Base-by-base conservation (phyloP, 768 basidiomycete species). In the Holtermanniella nyarrowii region DNA sequence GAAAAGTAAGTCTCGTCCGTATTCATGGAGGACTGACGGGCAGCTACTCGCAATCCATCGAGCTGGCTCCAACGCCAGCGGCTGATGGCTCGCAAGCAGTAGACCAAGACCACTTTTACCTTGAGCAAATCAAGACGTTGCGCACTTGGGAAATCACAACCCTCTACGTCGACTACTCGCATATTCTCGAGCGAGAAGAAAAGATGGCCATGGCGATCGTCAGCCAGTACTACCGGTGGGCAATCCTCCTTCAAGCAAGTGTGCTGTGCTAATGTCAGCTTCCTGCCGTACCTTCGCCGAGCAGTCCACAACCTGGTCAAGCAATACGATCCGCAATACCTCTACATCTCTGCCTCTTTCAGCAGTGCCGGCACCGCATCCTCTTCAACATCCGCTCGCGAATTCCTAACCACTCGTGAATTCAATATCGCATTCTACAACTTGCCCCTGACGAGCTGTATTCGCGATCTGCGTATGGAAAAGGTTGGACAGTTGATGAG, bases 341-440 rank as follows among this genome's bases (percentile, higher is more conserved):
- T 97, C 57, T 96, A 95, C 74, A 80, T 89, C 65, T 91, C 96
- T 60, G 84, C 85, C 3, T 59, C 65, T 5, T 63, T 59, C 43
- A 82, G 86, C n/a, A 84, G 86, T 26, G 81, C 84, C 3, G 83
- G 84, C 14, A 58, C 64, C 4, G 85, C 89, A 60, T 86, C 89
- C 1, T 37, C 31, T 37, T 80, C 84, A 3, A 50, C 71, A 5
- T 89, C 89, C 55, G 31, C 31, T 7, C n/a, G n/a, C n/a, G n/a
- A n/a, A n/a, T n/a, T n/a, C n/a, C 80, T 95, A 4, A 84, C 85
- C 63, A 85, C 88, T 1, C 83, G 95, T 50, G 90, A 96, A 63
- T 99, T 99, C 71, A 84, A 80, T 62, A 82, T 97, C 50, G 91
- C 93, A 2, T 96, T 99, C 69, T 91, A 96, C 72, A 85, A 88